Percentiles rank a stretch among this genome's conserved stretches.
Evolutionary conservation across 352 stramenopile genomes (phyloP).

Genomic region (Phytophthora fragariaefolia): DNA sequence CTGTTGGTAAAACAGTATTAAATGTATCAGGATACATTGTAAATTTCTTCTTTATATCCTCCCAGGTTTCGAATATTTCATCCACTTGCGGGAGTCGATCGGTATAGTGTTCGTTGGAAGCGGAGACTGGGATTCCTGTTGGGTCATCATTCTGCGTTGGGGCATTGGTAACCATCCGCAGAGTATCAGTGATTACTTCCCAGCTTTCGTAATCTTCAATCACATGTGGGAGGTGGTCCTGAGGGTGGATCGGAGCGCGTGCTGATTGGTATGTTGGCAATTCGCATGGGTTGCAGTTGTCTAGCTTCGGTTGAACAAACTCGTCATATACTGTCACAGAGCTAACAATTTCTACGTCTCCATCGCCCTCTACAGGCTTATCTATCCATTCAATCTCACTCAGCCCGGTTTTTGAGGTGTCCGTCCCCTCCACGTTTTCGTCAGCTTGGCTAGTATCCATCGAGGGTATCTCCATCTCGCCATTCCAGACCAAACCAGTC

Average conservation of each 20-base stretch:
- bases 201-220: not conserved
- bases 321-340: not conserved
- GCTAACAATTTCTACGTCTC: too few relatives aligned
- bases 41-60: not conserved
- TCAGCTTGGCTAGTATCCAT: too few relatives aligned
- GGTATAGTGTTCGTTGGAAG: not conserved
- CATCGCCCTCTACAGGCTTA: too few relatives aligned
- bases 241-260: constrained; percentile 12
- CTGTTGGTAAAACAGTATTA: too few relatives aligned
- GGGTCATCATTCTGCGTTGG: not conserved
- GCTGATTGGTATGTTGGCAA: constrained; percentile 18
- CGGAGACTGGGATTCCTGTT: not conserved
- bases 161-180: not conserved
- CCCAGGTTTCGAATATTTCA: not conserved
- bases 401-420: too few relatives aligned
- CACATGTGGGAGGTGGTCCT: not conserved
- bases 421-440: too few relatives aligned
- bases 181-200: not conserved
- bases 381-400: too few relatives aligned
- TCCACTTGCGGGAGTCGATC: not conserved
- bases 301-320: constrained; percentile 16
- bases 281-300: constrained; percentile 21
- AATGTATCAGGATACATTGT: not conserved
- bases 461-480: not conserved
- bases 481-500: not conserved